These are phyloP conservation scores for Leccinum subtestaceum DNA, from an alignment of 768 basidiomycete genomes.

Conservation along the genomic window DNA sequence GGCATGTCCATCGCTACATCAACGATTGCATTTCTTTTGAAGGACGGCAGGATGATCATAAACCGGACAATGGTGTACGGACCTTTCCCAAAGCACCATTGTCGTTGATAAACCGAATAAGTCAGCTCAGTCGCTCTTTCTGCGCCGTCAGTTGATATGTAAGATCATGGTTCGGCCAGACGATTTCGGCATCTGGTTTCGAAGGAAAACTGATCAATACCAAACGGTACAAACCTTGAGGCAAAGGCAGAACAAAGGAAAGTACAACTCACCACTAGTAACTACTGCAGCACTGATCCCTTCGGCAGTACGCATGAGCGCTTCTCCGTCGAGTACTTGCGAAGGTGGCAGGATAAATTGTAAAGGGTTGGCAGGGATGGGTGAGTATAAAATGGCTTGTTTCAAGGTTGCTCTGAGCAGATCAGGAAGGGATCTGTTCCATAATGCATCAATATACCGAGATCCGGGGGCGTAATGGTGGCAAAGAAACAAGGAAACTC, in stretches of 20 bases:
- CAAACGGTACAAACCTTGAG: background rate
- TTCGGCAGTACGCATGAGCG: constrained; percentile 76
- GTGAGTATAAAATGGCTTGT: constrained; percentile 78
- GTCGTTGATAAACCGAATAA: constrained; percentile 88
- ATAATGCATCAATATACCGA: constrained; percentile 1
- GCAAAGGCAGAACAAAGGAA: background rate
- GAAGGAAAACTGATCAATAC: background rate
- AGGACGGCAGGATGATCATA: background rate
- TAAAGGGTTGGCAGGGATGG: constrained; percentile 72
- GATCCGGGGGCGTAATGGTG: background rate
- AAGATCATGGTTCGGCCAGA: constrained; percentile 75
- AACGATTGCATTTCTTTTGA: background rate
- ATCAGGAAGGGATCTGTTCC: constrained; percentile 60
- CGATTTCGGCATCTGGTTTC: constrained; percentile 58
- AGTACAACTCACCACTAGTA: constrained; percentile 55
- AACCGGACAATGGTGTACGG: constrained; percentile 5
- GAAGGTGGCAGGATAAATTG: constrained; percentile 75
- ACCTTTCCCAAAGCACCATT: constrained; percentile 81
- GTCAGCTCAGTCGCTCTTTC: constrained; percentile 72
- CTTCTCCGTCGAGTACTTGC: constrained; percentile 67
- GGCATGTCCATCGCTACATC: background rate
- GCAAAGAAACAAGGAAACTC: constrained; percentile 22
- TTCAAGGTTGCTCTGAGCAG: constrained; percentile 79
- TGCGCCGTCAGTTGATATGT: constrained; percentile 72
- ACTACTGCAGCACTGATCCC: constrained; percentile 70